Evolutionary conservation across 192 early-diverging fungal genomes (phyloP).

Genomic region (Coemansia sp.): DNA sequence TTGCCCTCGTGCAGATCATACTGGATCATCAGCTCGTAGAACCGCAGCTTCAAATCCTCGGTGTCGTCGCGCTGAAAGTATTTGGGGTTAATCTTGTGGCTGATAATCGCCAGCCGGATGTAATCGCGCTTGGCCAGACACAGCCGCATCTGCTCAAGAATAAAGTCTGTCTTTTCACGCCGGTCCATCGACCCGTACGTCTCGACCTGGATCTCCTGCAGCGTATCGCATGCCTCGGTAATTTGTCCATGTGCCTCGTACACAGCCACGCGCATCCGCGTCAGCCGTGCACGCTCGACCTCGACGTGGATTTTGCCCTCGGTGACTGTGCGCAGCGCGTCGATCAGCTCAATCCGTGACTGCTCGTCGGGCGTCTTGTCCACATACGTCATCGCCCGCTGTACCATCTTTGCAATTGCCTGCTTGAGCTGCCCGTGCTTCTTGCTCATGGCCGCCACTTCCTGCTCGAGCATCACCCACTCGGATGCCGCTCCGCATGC

Average conservation of each 20-base stretch:
- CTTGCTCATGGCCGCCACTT: constrained; percentile 90
- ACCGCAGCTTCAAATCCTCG: constrained; percentile 84
- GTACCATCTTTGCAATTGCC: constrained; percentile 94
- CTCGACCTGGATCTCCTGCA: constrained; percentile 98
- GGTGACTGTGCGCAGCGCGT: constrained; percentile 89
- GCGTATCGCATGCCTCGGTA: constrained; percentile 86
- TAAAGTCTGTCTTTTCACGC: constrained; percentile 98
- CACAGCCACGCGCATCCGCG: constrained; percentile 83
- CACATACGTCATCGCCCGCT: constrained; percentile 83
- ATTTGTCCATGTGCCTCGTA: constrained; percentile 88
- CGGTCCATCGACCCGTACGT: constrained; percentile 99
- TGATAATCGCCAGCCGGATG: constrained; percentile 86
- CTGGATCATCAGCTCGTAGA: constrained; percentile 95
- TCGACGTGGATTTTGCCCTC: constrained; percentile 99
- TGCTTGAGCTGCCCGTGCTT: constrained; percentile 95
- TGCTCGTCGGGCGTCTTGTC: constrained; percentile 81
- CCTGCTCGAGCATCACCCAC: constrained; percentile 89
- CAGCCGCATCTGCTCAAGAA: constrained; percentile 97
- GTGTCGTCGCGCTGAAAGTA: constrained; percentile 82
- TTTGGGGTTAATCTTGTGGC: constrained; percentile 91
- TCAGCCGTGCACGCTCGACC: constrained; percentile 93
- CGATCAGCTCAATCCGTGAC: constrained; percentile 87
- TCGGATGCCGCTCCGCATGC: constrained; percentile 70
- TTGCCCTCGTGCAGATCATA: constrained; percentile 87
- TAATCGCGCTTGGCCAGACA: constrained; percentile 92